Base-by-base conservation (phyloP, 306 rosid species). In the Comarum palustre region DNA sequence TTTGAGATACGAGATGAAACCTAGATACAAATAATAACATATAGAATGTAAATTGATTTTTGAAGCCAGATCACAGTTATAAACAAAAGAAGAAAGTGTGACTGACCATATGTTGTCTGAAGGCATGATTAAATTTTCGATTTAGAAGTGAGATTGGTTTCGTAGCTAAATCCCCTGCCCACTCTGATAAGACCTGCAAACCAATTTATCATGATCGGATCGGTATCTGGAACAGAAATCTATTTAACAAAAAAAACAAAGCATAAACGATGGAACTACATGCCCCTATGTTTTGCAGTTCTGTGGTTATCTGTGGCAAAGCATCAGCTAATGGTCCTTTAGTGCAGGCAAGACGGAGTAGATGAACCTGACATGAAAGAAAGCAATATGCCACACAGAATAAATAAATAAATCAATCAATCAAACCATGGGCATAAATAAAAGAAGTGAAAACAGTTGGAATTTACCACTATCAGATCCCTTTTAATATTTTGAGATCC, bases 341-440 rank as follows among this genome's bases (percentile, higher is more conserved):
- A 55, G 89, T 80, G 82, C 94, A 91, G 76, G 84, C 87, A 79
- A 91, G 90, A 66, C 86, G 97, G 77, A 91, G 92, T 79, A 93
- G 77, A 82, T 91, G 97, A 83, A 89, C 94, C 98, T 93, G 77
- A 73, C 71, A 69, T 50, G 69, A 61, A 83, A 75, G 77, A 59
- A 72, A 82, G 72, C 29, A 73, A 75, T 55, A 34, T 34, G 45
- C 54, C 22, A 59, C 54, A 70, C 48, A 63, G 59, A 4, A 45
- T n/a, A n/a, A 57, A 55, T 46, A 31, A 8, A 60, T 38, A 22
- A 46, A 27, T 8, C 19, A 71, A 52, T 5, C 7, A 72, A 74
- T 43, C 69, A 27, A 27, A 71, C 48, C 69, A 55, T 70, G 54
- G 2, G 47, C 31, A 72, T 25, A 72, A 66, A 50, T 73, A 57